phyloP scores from a whole-genome alignment of 2,329 filamentous ascomycete genomes.

The Triangularia setosa region DNA sequence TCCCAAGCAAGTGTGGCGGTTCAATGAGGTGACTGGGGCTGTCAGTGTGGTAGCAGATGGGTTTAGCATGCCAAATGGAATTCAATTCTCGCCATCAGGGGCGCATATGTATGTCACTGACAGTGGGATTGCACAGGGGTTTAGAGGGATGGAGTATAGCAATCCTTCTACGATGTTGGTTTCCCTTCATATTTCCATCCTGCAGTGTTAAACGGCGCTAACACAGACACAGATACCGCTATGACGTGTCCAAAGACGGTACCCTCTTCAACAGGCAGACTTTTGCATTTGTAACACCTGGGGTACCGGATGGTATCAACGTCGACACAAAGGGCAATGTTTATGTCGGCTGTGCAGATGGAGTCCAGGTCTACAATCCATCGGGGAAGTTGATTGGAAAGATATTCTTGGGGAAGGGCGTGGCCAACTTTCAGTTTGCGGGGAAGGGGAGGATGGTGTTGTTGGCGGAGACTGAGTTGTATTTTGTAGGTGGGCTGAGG shows the following conservation, averaged over 20 bases:
- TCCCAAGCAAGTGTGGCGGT: slow-evolving; percentile 57
- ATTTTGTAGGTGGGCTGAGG: slow-evolving; percentile 34
- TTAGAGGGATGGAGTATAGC: slow-evolving; percentile 40
- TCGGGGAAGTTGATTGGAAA: slow-evolving; percentile 51
- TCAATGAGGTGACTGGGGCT: slow-evolving; percentile 46
- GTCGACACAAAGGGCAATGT: slow-evolving; percentile 52
- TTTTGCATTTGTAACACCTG: slow-evolving; percentile 53
- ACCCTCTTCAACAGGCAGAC: slow-evolving; percentile 46
- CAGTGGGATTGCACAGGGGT: slow-evolving; percentile 45
- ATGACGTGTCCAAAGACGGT: slow-evolving; percentile 42
- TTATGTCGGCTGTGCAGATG: slow-evolving; percentile 49
- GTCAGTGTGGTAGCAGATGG: slow-evolving; percentile 55
- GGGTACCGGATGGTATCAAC: slow-evolving; percentile 57
- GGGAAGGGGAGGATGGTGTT: slow-evolving; percentile 40
- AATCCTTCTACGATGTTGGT: slow-evolving; percentile 46
- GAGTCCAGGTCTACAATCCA: slow-evolving; percentile 47
- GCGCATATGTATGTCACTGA: slow-evolving; percentile 53
- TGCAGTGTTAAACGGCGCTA: background rate
- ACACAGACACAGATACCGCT: slow-evolving; percentile 42
- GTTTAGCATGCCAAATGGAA: slow-evolving; percentile 53
- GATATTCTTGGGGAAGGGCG: slow-evolving; percentile 47
- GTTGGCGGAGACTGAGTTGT: slow-evolving; percentile 39
- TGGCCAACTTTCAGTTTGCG: slow-evolving; percentile 48
- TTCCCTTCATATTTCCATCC: slow-evolving; percentile 32
- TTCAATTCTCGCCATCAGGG: slow-evolving; percentile 54